Evolutionary conservation across 306 rosid species (phyloP).

Genomic region (Fragaria vesca): DNA sequence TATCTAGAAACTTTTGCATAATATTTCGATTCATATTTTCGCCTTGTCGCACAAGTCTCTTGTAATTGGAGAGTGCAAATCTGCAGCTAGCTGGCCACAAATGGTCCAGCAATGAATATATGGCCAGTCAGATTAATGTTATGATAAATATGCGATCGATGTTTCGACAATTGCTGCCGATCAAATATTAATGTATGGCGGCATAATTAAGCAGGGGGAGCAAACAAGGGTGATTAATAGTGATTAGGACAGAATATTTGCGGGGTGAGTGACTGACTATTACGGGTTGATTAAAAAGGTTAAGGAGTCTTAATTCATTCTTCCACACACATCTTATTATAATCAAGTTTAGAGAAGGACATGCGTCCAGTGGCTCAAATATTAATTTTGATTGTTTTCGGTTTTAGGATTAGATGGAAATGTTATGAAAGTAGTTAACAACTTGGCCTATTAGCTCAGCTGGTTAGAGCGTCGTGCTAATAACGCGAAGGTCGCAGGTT

Average conservation of each 20-base stretch:
- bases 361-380: no score
- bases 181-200: not conserved
- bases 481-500: constrained; percentile 23
- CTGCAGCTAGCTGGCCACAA: not conserved
- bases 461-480: constrained; percentile 24
- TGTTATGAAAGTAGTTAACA: no score
- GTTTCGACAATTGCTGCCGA: not conserved
- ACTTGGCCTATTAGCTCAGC: constrained; percentile 19
- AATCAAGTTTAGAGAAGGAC: not conserved
- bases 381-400: not conserved
- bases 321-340: not conserved
- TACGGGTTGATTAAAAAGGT: not conserved
- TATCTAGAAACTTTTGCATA: not conserved
- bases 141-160: not conserved
- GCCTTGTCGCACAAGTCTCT: not conserved
- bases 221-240: not conserved
- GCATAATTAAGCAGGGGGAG: not conserved
- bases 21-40: not conserved
- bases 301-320: not conserved
- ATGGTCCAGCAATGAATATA: not conserved
- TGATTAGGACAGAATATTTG: constrained; percentile 2
- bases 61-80: not conserved
- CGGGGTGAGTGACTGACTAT: not conserved
- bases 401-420: no score
- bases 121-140: not conserved